Conservation (phyloP, 2,329 filamentous ascomycete genomes). For the Sporothrix variecibatus region DNA sequence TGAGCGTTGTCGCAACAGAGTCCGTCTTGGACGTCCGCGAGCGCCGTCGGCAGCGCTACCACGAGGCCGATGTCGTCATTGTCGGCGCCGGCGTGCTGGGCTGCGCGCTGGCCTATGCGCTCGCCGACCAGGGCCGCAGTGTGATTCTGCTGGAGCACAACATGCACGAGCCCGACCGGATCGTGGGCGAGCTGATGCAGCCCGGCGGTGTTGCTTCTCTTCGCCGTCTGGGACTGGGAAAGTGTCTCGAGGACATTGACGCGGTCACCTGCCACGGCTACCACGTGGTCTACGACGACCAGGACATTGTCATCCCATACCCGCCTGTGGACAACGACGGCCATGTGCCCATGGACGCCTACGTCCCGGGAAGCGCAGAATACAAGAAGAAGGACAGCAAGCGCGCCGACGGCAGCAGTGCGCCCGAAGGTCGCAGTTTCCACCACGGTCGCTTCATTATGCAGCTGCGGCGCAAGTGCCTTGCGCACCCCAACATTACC, state of each 20-base stretch:
- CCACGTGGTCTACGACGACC: constrained; percentile 78
- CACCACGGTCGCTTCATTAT: constrained; percentile 94
- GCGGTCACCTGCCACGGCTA: constrained; percentile 81
- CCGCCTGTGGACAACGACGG: constrained; percentile 61
- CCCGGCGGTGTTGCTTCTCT: constrained; percentile 85
- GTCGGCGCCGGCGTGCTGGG: constrained; percentile 91
- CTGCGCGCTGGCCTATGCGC: constrained; percentile 78
- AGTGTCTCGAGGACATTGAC: constrained; percentile 88
- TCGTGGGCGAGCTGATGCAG: constrained; percentile 93
- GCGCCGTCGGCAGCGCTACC: constrained; percentile 54
- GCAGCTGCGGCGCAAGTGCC: constrained; percentile 74
- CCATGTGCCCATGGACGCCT: constrained; percentile 38
- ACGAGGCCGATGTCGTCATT: constrained; percentile 81
- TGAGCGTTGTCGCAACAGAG: constrained; percentile 2
- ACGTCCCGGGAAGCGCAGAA: constrained; percentile 12
- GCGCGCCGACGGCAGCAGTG: constrained; percentile 15
- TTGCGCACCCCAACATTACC: constrained; percentile 77
- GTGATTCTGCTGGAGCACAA: constrained; percentile 87
- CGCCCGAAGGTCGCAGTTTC: constrained; percentile 75
- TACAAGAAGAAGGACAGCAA: constrained; percentile 21
- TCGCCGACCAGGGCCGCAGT: constrained; percentile 86
- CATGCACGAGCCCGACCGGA: constrained; percentile 90
- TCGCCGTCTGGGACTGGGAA: constrained; percentile 73
- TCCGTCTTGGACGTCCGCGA: constrained; percentile 18
- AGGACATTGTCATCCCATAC: constrained; percentile 76